Conservation (phyloP, 176 grass and related monocot species). For the Aechmea fasciata region DNA sequence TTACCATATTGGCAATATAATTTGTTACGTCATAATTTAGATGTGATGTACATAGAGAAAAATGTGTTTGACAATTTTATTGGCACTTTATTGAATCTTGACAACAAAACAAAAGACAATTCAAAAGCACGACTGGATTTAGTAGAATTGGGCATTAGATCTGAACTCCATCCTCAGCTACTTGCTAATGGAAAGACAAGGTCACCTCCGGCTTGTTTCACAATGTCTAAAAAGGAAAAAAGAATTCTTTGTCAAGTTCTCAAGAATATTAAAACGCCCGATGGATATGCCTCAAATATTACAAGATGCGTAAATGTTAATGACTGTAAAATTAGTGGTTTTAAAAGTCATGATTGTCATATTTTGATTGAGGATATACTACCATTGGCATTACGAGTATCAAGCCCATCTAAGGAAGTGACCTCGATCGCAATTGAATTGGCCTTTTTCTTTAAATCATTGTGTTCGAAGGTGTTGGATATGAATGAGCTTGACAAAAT, state of each 20-base stretch:
- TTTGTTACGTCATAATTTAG: too few species aligned
- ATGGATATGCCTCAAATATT: conserved; percentile 6
- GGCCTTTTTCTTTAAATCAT: too few species aligned
- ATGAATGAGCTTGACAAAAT: too few species aligned
- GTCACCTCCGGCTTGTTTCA: not conserved
- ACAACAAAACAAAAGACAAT: conserved; percentile 4
- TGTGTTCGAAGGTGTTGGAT: too few species aligned
- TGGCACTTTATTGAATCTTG: too few species aligned
- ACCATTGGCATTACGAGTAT: not conserved
- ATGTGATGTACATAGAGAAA: too few species aligned
- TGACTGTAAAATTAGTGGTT: conserved; percentile 3
- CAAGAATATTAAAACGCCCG: conserved; percentile 2
- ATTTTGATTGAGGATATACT: conserved; percentile 16
- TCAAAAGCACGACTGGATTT: conserved; percentile 5
- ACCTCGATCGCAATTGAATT: too few species aligned
- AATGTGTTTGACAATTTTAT: too few species aligned
- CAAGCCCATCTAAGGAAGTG: too few species aligned
- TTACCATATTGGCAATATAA: too few species aligned
- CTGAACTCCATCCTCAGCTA: too few species aligned
- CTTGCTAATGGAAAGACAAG: not conserved
- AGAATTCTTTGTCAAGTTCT: conserved; percentile 1
- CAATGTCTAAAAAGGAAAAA: not conserved
- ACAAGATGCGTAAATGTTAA: conserved; percentile 2
- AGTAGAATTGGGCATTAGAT: not conserved
- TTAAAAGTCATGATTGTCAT: conserved; percentile 22